A percentile compares a stretch with the other conserved stretches of the same genome.
These are phyloP conservation scores for Neurospora discreta DNA, from an alignment of 495 filamentous ascomycete genomes.

Conservation along the genomic window DNA sequence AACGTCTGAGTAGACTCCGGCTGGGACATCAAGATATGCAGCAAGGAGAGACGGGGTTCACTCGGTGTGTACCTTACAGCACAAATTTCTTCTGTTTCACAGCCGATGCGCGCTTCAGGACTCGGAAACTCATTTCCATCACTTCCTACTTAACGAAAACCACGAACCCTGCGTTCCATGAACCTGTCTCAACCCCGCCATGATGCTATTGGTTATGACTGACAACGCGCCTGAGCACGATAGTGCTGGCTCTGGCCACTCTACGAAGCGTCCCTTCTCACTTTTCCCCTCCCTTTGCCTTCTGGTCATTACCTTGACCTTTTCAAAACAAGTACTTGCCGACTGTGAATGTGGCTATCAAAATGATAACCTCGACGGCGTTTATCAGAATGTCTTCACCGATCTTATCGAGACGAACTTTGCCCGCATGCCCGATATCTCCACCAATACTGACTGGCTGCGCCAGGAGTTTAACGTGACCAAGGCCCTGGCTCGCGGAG, in stretches of 20 bases:
- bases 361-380: constrained; percentile 15
- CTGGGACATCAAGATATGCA: not conserved
- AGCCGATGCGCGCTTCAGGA: constrained; percentile 1
- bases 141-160: not conserved
- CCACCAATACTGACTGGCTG: constrained; percentile 44
- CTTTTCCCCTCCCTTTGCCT: constrained; percentile 4
- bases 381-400: constrained; percentile 46
- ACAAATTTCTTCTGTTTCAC: not conserved
- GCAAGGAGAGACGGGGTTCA: not conserved
- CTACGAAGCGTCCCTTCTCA: not conserved
- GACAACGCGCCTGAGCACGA: not conserved
- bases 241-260: not conserved
- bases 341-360: constrained; percentile 65
- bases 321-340: constrained; percentile 19
- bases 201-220: not conserved
- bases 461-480: constrained; percentile 54
- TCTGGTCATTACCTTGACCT: constrained; percentile 6
- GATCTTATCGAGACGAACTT: constrained; percentile 62
- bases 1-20: not conserved
- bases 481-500: constrained; percentile 39
- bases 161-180: not conserved
- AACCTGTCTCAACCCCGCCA: not conserved
- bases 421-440: constrained; percentile 38
- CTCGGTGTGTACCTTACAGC: not conserved
- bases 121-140: not conserved